Evolutionary conservation across 257 asterid genomes (phyloP).

Genomic region (Fraxinus cuspidata): DNA sequence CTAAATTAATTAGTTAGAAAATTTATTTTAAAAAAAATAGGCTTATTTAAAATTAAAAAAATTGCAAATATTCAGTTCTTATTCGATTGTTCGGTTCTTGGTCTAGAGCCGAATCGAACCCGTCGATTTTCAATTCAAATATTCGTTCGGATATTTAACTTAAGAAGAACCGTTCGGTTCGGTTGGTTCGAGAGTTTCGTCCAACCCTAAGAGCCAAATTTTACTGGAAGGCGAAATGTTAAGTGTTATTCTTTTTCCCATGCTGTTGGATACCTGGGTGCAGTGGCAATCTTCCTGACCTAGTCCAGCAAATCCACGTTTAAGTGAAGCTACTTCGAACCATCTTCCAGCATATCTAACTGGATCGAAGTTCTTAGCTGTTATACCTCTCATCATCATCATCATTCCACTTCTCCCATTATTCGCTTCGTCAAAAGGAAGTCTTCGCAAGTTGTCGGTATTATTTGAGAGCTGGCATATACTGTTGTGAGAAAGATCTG

Average conservation of each 20-base stretch:
- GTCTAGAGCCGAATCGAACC: too few relatives aligned
- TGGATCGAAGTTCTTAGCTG: constrained; percentile 79
- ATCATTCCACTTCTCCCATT: constrained; percentile 53
- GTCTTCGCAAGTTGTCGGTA: constrained; percentile 40
- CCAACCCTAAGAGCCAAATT: too few relatives aligned
- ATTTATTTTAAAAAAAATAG: too few relatives aligned
- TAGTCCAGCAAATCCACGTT: constrained; percentile 91
- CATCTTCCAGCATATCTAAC: constrained; percentile 88
- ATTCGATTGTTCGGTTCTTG: too few relatives aligned
- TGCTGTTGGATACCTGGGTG: constrained; percentile 66
- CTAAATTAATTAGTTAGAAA: too few relatives aligned
- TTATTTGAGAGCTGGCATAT: constrained; percentile 62
- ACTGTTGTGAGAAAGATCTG: constrained; percentile 37
- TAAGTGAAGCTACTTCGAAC: constrained; percentile 97
- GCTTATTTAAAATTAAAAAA: too few relatives aligned
- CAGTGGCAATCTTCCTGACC: constrained; percentile 99
- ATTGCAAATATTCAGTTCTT: too few relatives aligned
- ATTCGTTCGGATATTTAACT: too few relatives aligned
- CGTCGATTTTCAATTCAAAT: too few relatives aligned
- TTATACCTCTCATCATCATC: constrained; percentile 88
- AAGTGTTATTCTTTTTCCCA: constrained; percentile 42
- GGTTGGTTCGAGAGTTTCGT: too few relatives aligned
- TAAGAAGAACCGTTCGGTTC: too few relatives aligned
- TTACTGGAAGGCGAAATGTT: too few relatives aligned
- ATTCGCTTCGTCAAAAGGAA: constrained; percentile 50